Percentiles rank a stretch among this genome's conserved stretches.
These are phyloP conservation scores for Gossypium gossypioides DNA, from an alignment of 441 rosid species.

Conservation along the genomic window DNA sequence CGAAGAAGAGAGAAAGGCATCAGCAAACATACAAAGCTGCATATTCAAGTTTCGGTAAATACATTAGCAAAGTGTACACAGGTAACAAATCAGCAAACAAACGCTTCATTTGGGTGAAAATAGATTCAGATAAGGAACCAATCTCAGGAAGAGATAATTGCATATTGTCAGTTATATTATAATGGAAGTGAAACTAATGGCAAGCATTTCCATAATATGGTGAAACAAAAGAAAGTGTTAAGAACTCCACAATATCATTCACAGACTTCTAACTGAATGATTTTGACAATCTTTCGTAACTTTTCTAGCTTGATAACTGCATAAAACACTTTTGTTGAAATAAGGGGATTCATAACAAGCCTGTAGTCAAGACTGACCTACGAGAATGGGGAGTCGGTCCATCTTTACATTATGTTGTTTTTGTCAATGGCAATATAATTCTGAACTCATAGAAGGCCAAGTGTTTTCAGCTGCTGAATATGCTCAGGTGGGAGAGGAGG, in stretches of 20 bases:
- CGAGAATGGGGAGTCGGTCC: conserved; percentile 23
- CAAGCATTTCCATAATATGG: conserved; percentile 3
- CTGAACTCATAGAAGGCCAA: conserved; percentile 64
- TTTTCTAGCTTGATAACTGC: conserved; percentile 5
- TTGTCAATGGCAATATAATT: conserved; percentile 5
- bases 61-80: background rate
- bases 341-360: background rate
- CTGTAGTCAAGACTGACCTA: conserved; percentile 19
- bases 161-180: conserved; percentile 16
- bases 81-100: background rate
- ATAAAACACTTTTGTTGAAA: background rate
- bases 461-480: conserved; percentile 79
- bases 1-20: background rate
- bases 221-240: background rate
- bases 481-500: conserved; percentile 83
- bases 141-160: background rate
- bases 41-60: background rate
- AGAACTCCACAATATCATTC: conserved; percentile 14
- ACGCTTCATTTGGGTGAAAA: background rate
- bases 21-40: background rate
- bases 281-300: background rate
- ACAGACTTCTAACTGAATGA: conserved; percentile 9
- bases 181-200: background rate
- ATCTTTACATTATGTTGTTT: conserved; percentile 19
- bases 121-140: background rate